phyloP scores from a whole-genome alignment of 768 basidiomycete species.

The Suillus occidentalis region DNA sequence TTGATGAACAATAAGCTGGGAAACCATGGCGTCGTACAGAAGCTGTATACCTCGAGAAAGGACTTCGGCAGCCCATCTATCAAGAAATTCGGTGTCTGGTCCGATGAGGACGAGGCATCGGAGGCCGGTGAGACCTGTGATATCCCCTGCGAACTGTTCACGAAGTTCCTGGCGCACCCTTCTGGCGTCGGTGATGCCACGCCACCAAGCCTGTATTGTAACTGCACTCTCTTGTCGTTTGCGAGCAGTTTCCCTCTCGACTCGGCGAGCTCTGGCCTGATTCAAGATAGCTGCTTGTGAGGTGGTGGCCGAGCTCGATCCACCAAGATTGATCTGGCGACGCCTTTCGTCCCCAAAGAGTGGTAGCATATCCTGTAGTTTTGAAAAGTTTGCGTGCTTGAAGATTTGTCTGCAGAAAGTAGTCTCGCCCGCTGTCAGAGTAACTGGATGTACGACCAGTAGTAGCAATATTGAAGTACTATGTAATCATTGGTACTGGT shows the following conservation, averaged over 20 bases:
- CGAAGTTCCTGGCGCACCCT: conserved; percentile 47
- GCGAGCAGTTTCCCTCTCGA: conserved; percentile 56
- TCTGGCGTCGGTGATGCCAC: conserved; percentile 46
- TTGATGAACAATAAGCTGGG: conserved; percentile 19
- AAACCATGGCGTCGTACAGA: neutral
- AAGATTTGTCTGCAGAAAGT: neutral
- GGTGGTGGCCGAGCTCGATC: conserved; percentile 45
- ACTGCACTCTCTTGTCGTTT: conserved; percentile 57
- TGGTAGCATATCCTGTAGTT: conserved; percentile 34
- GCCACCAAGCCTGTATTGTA: conserved; percentile 71
- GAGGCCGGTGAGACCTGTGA: conserved; percentile 54
- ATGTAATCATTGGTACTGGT: neutral
- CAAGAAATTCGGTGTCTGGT: conserved; percentile 32
- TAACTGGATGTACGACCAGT: neutral
- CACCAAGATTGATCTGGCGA: conserved; percentile 77
- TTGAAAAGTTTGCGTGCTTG: neutral
- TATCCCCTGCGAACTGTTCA: conserved; percentile 49
- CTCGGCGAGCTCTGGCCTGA: conserved; percentile 58
- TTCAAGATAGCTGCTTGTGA: conserved; percentile 59
- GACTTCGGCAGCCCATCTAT: conserved; percentile 31
- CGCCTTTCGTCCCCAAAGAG: conserved; percentile 53
- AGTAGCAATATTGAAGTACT: neutral
- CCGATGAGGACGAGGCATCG: conserved; percentile 67
- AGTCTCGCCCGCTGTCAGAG: neutral
- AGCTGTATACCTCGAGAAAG: neutral